A percentile compares a stretch with the other conserved stretches of the same genome.
phyloP scores from a whole-genome alignment of 129 eudicot genomes.

The Pulicaria dysenterica region DNA sequence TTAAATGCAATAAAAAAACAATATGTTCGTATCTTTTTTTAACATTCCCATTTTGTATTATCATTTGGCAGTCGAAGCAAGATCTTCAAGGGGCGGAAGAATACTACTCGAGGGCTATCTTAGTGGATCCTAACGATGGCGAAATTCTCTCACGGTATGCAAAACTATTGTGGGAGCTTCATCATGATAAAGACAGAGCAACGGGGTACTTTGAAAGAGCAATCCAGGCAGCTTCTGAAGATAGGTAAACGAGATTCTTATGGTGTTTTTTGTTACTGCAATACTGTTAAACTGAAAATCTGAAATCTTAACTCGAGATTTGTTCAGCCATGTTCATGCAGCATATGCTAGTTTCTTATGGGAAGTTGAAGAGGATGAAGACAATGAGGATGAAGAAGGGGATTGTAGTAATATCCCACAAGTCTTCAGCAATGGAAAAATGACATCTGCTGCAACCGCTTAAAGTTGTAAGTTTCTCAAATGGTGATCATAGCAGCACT shows the following conservation, averaged over 20 bases:
- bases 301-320: background rate
- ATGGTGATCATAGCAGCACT: constrained; percentile 13
- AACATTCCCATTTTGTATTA: too few species aligned
- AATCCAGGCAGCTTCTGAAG: constrained; percentile 62
- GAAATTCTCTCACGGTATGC: constrained; percentile 75
- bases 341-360: constrained; percentile 91
- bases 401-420: constrained; percentile 28
- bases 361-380: constrained; percentile 63
- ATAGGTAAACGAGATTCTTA: constrained; percentile 51
- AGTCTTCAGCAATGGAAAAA: constrained; percentile 35
- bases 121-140: constrained; percentile 81
- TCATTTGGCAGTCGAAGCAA: constrained; percentile 45
- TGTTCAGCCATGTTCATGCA: constrained; percentile 77
- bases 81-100: constrained; percentile 68
- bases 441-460: constrained; percentile 57
- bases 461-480: constrained; percentile 24
- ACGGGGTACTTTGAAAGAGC: constrained; percentile 75
- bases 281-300: background rate
- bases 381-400: constrained; percentile 40
- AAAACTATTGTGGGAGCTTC: constrained; percentile 70
- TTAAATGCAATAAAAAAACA: too few species aligned
- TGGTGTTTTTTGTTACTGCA: background rate
- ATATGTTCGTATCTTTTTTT: constrained; percentile 5
- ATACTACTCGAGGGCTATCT: constrained; percentile 76
- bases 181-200: constrained; percentile 64